These are phyloP conservation scores for Corylus avellana DNA, from an alignment of 306 rosid species.

Conservation along the genomic window DNA sequence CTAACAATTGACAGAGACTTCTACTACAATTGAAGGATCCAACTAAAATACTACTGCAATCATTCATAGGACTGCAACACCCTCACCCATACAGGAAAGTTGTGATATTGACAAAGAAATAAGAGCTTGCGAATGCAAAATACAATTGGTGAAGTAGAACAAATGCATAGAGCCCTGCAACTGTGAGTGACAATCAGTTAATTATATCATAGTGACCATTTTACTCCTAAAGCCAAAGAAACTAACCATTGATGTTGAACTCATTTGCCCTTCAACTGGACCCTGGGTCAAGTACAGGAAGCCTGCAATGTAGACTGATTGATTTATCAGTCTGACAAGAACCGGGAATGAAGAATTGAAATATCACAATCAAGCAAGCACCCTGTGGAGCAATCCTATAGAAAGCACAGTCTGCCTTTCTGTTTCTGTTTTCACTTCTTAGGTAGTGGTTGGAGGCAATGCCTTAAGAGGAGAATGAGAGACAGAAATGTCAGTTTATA, in stretches of 20 bases:
- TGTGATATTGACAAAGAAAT: background rate
- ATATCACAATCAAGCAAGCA: constrained; percentile 74
- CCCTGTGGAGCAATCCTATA: constrained; percentile 85
- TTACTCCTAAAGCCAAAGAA: background rate
- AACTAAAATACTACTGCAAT: no score
- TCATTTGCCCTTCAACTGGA: constrained; percentile 41
- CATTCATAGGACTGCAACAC: no score
- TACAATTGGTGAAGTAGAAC: background rate
- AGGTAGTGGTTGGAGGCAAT: background rate
- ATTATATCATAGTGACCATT: background rate
- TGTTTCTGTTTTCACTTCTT: background rate
- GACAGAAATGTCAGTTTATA: background rate
- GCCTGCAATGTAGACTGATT: constrained; percentile 92
- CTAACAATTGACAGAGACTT: no score
- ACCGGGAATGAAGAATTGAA: constrained; percentile 68
- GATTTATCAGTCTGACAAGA: constrained; percentile 83
- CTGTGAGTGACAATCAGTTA: background rate
- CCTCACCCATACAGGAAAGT: background rate
- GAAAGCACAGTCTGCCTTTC: constrained; percentile 67
- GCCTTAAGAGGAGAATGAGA: background rate
- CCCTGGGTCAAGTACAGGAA: constrained; percentile 82
- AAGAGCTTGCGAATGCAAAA: background rate
- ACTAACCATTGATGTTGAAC: background rate
- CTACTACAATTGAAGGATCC: no score
- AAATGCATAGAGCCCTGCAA: background rate